A percentile compares a stretch with the other conserved stretches of the same genome.
phyloP scores from a whole-genome alignment of 2,329 filamentous ascomycete species.

The Venturia effusa region DNA sequence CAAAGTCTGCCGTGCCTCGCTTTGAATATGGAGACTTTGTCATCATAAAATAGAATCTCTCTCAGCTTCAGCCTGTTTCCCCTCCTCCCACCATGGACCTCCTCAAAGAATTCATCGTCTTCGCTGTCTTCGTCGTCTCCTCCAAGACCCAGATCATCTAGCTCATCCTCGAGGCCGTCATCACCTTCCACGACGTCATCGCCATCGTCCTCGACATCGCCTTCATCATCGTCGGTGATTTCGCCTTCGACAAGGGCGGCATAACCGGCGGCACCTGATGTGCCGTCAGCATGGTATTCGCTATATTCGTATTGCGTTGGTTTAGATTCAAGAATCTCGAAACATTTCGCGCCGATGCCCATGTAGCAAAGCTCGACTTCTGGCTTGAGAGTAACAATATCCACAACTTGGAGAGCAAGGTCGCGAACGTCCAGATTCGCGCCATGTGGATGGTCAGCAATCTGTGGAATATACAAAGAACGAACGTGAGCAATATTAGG shows the following conservation, averaged over 20 bases:
- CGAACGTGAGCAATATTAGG: slow-evolving; percentile 60
- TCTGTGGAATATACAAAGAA: slow-evolving; percentile 59
- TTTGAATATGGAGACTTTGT: slow-evolving; percentile 72
- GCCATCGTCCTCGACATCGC: slow-evolving; percentile 28
- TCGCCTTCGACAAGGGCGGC: slow-evolving; percentile 15
- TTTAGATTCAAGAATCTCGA: slow-evolving; percentile 62
- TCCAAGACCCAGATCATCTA: slow-evolving; percentile 38
- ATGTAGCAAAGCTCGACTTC: slow-evolving; percentile 71
- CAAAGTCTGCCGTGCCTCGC: slow-evolving; percentile 50
- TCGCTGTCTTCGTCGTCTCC: slow-evolving; percentile 39
- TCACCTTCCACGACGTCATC: slow-evolving; percentile 22
- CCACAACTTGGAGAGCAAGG: slow-evolving; percentile 63
- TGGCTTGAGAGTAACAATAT: slow-evolving; percentile 65
- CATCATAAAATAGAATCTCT: slow-evolving; percentile 77
- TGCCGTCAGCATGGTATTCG: slow-evolving; percentile 12
- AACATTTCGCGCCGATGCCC: slow-evolving; percentile 67
- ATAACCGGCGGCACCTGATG: slow-evolving; percentile 22
- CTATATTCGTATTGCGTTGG: slow-evolving; percentile 32
- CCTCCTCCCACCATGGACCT: slow-evolving; percentile 30
- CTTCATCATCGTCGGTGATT: slow-evolving; percentile 24
- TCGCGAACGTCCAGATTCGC: slow-evolving; percentile 52
- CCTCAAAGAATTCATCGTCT: slow-evolving; percentile 39
- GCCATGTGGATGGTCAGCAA: slow-evolving; percentile 50
- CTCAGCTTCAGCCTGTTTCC: slow-evolving; percentile 48
- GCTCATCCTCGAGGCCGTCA: slow-evolving; percentile 34